A percentile compares a stretch with the other conserved stretches of the same genome.
These are phyloP conservation scores for Hondaea fermentalgiana DNA, from an alignment of 108 stramenopile species.

Conservation along the genomic window DNA sequence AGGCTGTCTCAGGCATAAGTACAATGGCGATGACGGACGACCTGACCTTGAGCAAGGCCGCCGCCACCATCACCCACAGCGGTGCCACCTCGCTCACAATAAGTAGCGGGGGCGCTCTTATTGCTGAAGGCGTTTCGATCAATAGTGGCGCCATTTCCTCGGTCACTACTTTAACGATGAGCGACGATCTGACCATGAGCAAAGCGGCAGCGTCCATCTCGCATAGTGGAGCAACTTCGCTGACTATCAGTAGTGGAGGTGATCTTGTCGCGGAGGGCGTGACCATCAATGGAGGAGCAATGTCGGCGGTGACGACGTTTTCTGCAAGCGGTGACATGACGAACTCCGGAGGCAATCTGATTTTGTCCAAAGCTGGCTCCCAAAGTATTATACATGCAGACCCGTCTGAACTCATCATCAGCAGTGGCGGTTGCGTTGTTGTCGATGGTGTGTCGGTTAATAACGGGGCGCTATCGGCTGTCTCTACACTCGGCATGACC, in stretches of 20 bases:
- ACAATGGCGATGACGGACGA: background rate
- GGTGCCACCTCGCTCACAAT: background rate
- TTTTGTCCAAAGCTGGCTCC: background rate
- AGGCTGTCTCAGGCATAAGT: background rate
- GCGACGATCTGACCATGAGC: background rate
- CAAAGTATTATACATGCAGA: background rate
- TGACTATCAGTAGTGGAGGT: background rate
- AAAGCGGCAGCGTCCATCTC: background rate
- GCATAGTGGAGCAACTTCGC: background rate
- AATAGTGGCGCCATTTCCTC: background rate
- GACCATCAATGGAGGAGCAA: background rate
- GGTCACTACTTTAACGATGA: background rate
- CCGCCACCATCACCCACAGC: background rate
- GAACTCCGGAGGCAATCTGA: background rate
- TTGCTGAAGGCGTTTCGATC: background rate
- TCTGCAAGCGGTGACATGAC: background rate
- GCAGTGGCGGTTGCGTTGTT: background rate
- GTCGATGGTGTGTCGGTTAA: background rate
- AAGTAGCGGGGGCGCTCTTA: background rate
- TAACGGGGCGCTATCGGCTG: background rate
- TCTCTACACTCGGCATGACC: background rate
- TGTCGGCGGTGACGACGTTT: background rate
- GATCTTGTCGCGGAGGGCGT: background rate
- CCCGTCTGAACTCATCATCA: background rate
- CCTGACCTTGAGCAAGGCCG: background rate